Evolutionary conservation across 106 monocot genomes (phyloP), one percentile per base, ranked within the genome.

Genomic region (Acorus gramineus): DNA sequence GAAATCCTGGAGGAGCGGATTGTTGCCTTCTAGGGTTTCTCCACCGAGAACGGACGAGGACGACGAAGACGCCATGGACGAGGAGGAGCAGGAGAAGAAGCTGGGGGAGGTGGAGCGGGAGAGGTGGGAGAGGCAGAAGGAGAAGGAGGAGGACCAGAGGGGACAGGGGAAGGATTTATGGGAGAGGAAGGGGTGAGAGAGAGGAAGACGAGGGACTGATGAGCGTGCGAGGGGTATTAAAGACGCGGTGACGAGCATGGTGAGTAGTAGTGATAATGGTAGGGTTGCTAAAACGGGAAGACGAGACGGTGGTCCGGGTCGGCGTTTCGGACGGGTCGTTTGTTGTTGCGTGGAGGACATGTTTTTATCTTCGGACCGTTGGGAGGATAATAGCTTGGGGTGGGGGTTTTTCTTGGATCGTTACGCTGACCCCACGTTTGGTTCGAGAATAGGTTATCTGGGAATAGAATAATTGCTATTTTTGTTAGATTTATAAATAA

Each of bases 1-100:
- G 70, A 95, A 90, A 63, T 95, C 90, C 12, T 74, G 69, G 3
- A 90, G 75, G 11, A 91, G 80, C 11, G 84, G 80, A 59, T 85
- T 90, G 57, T 74, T 55, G 7, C 14, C 68, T 42, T 66, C 55
- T 58, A 45, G 52, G 61, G 79, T 52, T 4, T 61, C 77, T 48
- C 6, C 63, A 14, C 52, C 8, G 14, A n/a, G 8, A 42, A 11
- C 14, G 8, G 46, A 11, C 43, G 64, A 3, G 8, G n/a, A 14
- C 7, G 64, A 49, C 6, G 64, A 49, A n/a, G 64, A 12, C 4
- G 64, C 50, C 64, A 64, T 64, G 2, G 52, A n/a, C 2, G 65
- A 53, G 13, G 72, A 55, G 46, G 44, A 4, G 42, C 4, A 54
- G 6, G 62, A 47, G 46, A 55, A 72, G 46, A 8, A 49, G 64